Conservation (phyloP, 1,139 yeast genomes). For the Pichia inconspicua region DNA sequence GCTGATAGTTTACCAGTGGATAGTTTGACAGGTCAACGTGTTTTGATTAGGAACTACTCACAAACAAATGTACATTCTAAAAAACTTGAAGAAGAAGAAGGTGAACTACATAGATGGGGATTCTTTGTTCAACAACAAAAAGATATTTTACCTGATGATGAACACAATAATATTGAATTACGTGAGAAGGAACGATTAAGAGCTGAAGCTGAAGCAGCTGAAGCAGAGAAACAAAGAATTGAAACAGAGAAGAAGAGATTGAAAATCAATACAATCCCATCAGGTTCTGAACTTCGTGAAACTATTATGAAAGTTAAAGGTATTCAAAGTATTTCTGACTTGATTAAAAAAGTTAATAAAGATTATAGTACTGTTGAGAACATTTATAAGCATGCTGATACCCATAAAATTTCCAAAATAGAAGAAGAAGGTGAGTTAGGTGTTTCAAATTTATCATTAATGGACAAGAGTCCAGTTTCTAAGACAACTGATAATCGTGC, state of each 20-base stretch:
- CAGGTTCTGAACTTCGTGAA: conserved; percentile 69
- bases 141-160: conserved; percentile 32
- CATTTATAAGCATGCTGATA: conserved; percentile 35
- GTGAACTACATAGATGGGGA: conserved; percentile 83
- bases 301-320: conserved; percentile 77
- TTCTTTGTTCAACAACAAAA: conserved; percentile 58
- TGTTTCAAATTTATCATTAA: neutral
- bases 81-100: conserved; percentile 83
- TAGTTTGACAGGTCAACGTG: conserved; percentile 63
- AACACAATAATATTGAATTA: conserved; percentile 9
- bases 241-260: conserved; percentile 17
- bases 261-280: conserved; percentile 43
- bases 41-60: conserved; percentile 54
- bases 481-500: neutral
- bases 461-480: neutral
- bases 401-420: conserved; percentile 5
- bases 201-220: conserved; percentile 9
- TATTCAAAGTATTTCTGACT: conserved; percentile 59
- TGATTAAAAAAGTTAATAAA: conserved; percentile 57
- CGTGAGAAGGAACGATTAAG: conserved; percentile 8
- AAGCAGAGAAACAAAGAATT: conserved; percentile 7
- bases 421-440: neutral
- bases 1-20: conserved; percentile 55
- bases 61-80: conserved; percentile 63
- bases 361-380: conserved; percentile 44